These are phyloP conservation scores for Metschnikowia cubensis DNA, from an alignment of 805 yeast genomes.

Conservation along the genomic window DNA sequence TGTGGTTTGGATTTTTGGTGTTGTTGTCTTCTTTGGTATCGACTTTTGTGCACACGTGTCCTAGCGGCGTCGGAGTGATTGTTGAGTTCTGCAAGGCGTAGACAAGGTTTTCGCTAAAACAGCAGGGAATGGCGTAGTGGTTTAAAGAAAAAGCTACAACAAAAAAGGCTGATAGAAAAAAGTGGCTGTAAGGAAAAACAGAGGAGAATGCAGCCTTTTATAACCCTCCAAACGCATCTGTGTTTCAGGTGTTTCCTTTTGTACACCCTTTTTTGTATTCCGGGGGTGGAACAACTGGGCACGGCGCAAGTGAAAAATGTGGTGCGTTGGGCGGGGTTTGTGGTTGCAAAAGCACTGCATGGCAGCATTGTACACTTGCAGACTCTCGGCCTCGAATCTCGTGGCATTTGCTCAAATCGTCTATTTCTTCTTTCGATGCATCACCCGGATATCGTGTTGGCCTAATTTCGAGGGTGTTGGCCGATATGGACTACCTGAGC, in stretches of 20 bases:
- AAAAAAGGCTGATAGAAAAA: neutral
- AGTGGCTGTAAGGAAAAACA: neutral
- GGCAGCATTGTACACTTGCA: neutral
- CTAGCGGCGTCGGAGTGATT: neutral
- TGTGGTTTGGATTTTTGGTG: too few relatives aligned
- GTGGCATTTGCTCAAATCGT: neutral
- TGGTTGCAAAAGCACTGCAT: constrained; percentile 4
- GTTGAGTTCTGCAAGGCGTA: too few relatives aligned
- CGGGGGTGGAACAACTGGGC: neutral
- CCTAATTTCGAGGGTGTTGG: neutral
- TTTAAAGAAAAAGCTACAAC: neutral
- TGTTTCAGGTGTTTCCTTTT: neutral
- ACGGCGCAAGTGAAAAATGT: neutral
- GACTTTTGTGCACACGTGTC: neutral
- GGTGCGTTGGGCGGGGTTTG: neutral
- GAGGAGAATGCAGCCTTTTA: neutral
- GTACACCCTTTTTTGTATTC: neutral
- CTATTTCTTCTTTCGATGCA: neutral
- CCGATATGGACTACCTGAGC: neutral
- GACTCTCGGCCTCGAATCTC: neutral
- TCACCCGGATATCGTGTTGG: neutral
- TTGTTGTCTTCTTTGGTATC: too few relatives aligned
- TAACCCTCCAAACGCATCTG: neutral
- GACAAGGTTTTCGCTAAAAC: too few relatives aligned
- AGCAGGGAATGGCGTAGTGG: too few relatives aligned